These are phyloP conservation scores for Aspergillus hiratsukae DNA, from an alignment of 2,329 filamentous ascomycete species.

Conservation along the genomic window DNA sequence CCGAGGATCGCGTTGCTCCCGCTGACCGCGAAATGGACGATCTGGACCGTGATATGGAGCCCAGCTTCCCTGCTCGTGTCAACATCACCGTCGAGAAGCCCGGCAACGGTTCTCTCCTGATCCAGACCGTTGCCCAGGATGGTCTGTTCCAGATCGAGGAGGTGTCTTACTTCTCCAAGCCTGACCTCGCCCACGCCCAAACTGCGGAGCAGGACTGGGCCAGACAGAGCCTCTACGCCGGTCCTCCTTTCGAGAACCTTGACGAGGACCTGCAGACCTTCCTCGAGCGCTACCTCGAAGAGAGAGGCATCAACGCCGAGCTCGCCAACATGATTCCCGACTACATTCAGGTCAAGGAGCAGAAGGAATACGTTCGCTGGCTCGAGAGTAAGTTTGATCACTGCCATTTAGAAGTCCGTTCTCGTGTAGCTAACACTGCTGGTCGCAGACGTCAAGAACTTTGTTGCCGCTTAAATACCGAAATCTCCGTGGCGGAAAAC, in stretches of 20 bases:
- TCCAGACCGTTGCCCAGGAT: conserved; percentile 82
- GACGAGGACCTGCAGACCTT: conserved; percentile 93
- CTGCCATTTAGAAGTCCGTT: not conserved
- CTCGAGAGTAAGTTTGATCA: conserved; percentile 57
- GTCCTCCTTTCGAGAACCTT: conserved; percentile 87
- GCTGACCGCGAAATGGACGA: conserved; percentile 57
- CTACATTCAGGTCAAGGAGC: conserved; percentile 98
- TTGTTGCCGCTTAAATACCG: conserved; percentile 64
- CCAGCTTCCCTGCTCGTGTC: conserved; percentile 72
- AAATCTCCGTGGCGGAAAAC: not conserved
- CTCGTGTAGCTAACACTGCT: conserved; percentile 7
- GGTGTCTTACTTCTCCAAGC: conserved; percentile 78
- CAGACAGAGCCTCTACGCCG: conserved; percentile 75
- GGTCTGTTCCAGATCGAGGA: conserved; percentile 84
- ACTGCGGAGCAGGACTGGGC: conserved; percentile 72
- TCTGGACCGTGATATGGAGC: conserved; percentile 46
- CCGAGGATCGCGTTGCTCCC: conserved; percentile 54
- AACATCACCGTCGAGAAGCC: conserved; percentile 87
- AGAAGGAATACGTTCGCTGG: conserved; percentile 93
- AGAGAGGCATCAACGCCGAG: conserved; percentile 82
- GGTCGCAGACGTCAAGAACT: conserved; percentile 67
- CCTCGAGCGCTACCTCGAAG: conserved; percentile 89
- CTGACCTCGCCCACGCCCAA: conserved; percentile 70
- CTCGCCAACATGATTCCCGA: conserved; percentile 89
- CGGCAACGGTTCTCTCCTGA: conserved; percentile 75